Percentiles rank a stretch among this genome's conserved stretches.
These are phyloP conservation scores for Tanacetum coccineum DNA, from an alignment of 129 eudicot species.

Conservation along the genomic window DNA sequence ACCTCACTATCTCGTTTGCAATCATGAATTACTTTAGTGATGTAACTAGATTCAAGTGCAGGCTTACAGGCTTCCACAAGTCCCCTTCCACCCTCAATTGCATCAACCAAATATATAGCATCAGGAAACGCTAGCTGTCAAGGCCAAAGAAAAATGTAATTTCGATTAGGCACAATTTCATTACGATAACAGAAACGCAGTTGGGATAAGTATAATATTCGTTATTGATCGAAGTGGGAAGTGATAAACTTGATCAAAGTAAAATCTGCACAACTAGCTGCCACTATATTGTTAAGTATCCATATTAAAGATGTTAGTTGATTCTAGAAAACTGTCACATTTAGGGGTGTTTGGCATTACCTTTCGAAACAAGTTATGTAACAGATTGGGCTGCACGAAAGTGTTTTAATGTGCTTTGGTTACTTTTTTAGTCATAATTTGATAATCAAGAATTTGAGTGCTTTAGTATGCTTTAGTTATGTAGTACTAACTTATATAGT, in stretches of 20 bases:
- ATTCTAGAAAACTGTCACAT: too few relatives aligned
- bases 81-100: conserved; percentile 66
- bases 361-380: too few relatives aligned
- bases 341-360: too few relatives aligned
- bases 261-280: neutral
- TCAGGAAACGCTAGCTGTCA: conserved; percentile 81
- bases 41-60: conserved; percentile 89
- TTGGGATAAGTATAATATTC: neutral
- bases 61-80: conserved; percentile 98
- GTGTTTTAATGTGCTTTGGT: too few relatives aligned
- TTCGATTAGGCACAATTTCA: neutral
- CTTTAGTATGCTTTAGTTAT: too few relatives aligned
- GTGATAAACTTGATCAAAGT: neutral
- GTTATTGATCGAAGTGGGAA: neutral
- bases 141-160: neutral
- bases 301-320: too few relatives aligned
- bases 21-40: conserved; percentile 98
- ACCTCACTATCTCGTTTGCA: conserved; percentile 99
- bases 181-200: neutral
- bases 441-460: too few relatives aligned
- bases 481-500: too few relatives aligned
- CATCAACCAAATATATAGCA: conserved; percentile 89
- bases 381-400: too few relatives aligned
- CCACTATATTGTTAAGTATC: neutral
- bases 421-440: too few relatives aligned